Evolutionary conservation across 2,329 filamentous ascomycete species (phyloP).

Genomic region (Leptosphaerulina australis): DNA sequence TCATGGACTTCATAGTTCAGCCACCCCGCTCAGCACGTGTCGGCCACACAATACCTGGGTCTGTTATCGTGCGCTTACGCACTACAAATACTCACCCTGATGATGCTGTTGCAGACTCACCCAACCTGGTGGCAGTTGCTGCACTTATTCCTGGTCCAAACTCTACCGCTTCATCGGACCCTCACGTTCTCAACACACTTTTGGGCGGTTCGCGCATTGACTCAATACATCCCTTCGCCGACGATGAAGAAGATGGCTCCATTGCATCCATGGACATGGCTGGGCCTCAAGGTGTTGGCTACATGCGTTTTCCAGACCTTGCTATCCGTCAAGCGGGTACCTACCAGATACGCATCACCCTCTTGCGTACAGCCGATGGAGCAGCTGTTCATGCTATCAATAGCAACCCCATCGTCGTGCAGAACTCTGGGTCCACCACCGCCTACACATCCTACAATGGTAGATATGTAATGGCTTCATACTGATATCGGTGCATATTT

Average conservation of each 20-base stretch:
- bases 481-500: conserved; percentile 19
- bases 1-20: conserved; percentile 49
- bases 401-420: conserved; percentile 44
- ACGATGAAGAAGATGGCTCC: conserved; percentile 45
- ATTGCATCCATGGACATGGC: conserved; percentile 47
- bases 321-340: conserved; percentile 45
- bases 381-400: conserved; percentile 42
- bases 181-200: conserved; percentile 37
- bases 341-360: conserved; percentile 47
- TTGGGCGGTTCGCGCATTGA: conserved; percentile 43
- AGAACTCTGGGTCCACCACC: conserved; percentile 28
- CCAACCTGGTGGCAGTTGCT: conserved; percentile 43
- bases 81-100: conserved; percentile 41
- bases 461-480: conserved; percentile 43
- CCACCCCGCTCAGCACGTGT: conserved; percentile 43
- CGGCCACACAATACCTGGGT: conserved; percentile 39
- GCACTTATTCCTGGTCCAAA: conserved; percentile 40
- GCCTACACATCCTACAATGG: conserved; percentile 36
- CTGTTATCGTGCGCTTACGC: conserved; percentile 44
- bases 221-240: conserved; percentile 45
- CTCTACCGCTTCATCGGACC: conserved; percentile 36
- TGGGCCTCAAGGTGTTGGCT: conserved; percentile 45
- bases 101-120: conserved; percentile 42
- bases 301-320: conserved; percentile 48
- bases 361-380: conserved; percentile 41